Percentiles rank a stretch among this genome's conserved stretches.
Evolutionary conservation across 768 basidiomycete species (phyloP).

Genomic region (Tylopilus subfusipes): DNA sequence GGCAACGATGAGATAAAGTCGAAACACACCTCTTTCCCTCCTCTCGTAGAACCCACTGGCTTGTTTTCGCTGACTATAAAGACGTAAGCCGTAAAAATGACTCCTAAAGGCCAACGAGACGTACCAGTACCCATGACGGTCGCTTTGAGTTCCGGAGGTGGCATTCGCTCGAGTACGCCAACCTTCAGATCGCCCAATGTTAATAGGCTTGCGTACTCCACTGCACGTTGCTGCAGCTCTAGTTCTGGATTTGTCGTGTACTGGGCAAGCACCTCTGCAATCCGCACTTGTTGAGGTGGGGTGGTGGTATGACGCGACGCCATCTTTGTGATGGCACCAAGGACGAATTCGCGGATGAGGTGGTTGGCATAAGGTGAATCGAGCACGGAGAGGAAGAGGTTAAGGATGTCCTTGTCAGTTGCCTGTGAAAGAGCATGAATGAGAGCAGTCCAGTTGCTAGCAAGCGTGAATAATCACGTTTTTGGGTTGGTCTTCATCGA

Average conservation of each 20-base stretch:
- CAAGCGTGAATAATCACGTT: conserved; percentile 42
- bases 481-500: conserved; percentile 71
- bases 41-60: conserved; percentile 86
- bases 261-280: conserved; percentile 70
- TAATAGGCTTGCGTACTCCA: conserved; percentile 90
- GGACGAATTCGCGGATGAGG: conserved; percentile 87
- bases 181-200: conserved; percentile 67
- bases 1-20: neutral
- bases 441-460: neutral
- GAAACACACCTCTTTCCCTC: conserved; percentile 62
- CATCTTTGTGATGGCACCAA: conserved; percentile 87
- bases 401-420: conserved; percentile 77
- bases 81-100: neutral
- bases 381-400: conserved; percentile 81
- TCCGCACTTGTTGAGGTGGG: conserved; percentile 67
- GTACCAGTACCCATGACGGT: conserved; percentile 91
- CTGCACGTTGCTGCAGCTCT: conserved; percentile 92
- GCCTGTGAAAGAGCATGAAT: conserved; percentile 41
- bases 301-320: conserved; percentile 73
- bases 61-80: conserved; percentile 87
- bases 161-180: conserved; percentile 97
- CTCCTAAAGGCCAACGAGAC: conserved; percentile 19
- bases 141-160: conserved; percentile 96
- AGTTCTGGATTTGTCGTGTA: conserved; percentile 89
- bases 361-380: conserved; percentile 94